Evolutionary conservation across 202 grass and related monocot species (phyloP).

Genomic region (Miscanthus sacchariflorus): DNA sequence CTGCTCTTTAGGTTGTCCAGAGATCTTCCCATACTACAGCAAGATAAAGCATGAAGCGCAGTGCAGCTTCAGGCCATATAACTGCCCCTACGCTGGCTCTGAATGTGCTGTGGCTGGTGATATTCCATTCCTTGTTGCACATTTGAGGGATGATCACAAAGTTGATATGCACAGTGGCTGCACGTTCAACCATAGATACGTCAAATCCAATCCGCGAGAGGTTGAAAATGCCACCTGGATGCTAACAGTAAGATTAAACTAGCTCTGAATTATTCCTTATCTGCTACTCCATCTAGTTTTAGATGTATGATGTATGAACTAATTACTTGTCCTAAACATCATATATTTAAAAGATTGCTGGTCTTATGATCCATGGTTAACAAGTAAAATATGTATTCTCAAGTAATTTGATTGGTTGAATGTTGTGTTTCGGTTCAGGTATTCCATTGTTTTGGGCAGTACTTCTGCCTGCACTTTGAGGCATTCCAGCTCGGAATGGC

Average conservation of each 20-base stretch:
- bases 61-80: conserved; percentile 93
- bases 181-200: conserved; percentile 95
- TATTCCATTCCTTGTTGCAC: conserved; percentile 90
- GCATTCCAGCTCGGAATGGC: conserved; percentile 88
- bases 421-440: conserved; percentile 55
- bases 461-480: conserved; percentile 93
- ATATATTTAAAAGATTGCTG: not conserved
- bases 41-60: conserved; percentile 87
- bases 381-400: not conserved
- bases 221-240: conserved; percentile 97
- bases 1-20: conserved; percentile 79
- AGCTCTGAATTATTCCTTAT: conserved; percentile 7
- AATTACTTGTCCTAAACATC: too few relatives aligned
- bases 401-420: not conserved
- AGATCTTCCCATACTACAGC: conserved; percentile 91
- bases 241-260: conserved; percentile 76
- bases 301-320: not conserved
- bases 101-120: conserved; percentile 83
- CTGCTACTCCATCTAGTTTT: not conserved
- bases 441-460: conserved; percentile 91
- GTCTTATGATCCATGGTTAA: conserved; percentile 6
- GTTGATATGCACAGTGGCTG: conserved; percentile 90
- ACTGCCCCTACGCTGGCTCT: conserved; percentile 90
- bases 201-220: conserved; percentile 82
- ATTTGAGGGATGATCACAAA: conserved; percentile 93